Conservation (phyloP, 1,284 basidiomycete genomes). For the Ceratobasidium sp. region DNA sequence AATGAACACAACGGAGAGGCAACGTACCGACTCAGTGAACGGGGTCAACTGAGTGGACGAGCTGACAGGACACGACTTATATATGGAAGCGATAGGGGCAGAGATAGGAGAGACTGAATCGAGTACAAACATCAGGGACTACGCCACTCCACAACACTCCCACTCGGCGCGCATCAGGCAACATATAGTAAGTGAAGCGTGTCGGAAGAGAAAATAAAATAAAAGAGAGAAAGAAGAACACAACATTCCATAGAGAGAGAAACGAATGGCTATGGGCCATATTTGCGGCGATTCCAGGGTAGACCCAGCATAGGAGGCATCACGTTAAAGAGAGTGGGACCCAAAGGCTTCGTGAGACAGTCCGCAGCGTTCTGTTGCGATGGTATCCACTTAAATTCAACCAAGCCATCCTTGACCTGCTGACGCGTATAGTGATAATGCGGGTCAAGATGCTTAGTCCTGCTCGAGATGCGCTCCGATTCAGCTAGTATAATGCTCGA, state of each 20-base stretch:
- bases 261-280: not conserved
- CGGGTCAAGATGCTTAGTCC: conserved; percentile 51
- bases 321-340: not conserved
- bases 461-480: conserved; percentile 45
- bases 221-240: not conserved
- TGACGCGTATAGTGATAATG: conserved; percentile 49
- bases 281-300: not conserved
- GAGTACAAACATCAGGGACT: no score
- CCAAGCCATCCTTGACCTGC: conserved; percentile 30
- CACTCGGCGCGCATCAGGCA: not conserved
- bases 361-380: conserved; percentile 42
- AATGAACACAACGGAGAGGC: no score
- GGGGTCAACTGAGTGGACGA: not conserved
- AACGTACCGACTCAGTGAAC: conserved; percentile 1
- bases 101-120: no score
- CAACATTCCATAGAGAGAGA: not conserved
- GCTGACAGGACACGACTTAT: not conserved
- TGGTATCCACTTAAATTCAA: conserved; percentile 26
- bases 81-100: no score
- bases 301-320: conserved; percentile 23
- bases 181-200: not conserved
- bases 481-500: conserved; percentile 46
- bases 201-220: not conserved
- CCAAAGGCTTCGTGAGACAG: conserved; percentile 42
- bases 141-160: not conserved